These are phyloP conservation scores for Pyronema omphalodes DNA, from an alignment of 495 filamentous ascomycete species.

Conservation along the genomic window DNA sequence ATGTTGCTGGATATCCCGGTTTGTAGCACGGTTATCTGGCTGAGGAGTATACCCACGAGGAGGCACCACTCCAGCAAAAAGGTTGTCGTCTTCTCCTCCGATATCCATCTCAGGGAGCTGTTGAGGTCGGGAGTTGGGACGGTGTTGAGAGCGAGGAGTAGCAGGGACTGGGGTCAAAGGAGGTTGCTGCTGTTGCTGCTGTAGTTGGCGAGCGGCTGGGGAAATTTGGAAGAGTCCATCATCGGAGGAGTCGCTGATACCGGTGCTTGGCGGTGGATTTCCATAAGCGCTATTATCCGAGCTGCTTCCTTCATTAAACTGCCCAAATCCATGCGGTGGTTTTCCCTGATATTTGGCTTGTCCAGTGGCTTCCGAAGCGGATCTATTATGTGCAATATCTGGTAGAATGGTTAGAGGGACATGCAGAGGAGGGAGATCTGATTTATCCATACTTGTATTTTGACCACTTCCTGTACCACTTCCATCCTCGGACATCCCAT, in stretches of 20 bases:
- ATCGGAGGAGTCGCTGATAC: constrained; percentile 20
- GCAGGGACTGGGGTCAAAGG: constrained; percentile 14
- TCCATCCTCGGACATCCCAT: constrained; percentile 41
- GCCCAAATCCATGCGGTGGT: neutral
- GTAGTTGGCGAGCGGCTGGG: constrained; percentile 19
- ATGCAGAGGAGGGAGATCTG: constrained; percentile 22
- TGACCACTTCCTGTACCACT: constrained; percentile 29
- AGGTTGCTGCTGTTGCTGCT: constrained; percentile 18
- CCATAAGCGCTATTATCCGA: neutral
- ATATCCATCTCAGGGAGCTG: constrained; percentile 8
- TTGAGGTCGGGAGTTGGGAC: constrained; percentile 18
- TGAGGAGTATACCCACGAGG: neutral
- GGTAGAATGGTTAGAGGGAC: constrained; percentile 19
- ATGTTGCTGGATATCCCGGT: constrained; percentile 5
- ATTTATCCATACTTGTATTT: neutral
- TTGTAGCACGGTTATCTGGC: too few species aligned
- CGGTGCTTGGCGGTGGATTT: constrained; percentile 5
- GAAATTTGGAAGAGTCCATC: constrained; percentile 20
- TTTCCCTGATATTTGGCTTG: constrained; percentile 16
- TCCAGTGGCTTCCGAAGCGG: constrained; percentile 36
- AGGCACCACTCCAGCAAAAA: constrained; percentile 9
- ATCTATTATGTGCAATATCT: constrained; percentile 35
- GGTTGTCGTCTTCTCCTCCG: constrained; percentile 13
- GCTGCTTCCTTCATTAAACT: neutral
- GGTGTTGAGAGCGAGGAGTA: constrained; percentile 18